Evolutionary conservation across 129 eudicot species (phyloP).

Genomic region (Flaveria brownii): DNA sequence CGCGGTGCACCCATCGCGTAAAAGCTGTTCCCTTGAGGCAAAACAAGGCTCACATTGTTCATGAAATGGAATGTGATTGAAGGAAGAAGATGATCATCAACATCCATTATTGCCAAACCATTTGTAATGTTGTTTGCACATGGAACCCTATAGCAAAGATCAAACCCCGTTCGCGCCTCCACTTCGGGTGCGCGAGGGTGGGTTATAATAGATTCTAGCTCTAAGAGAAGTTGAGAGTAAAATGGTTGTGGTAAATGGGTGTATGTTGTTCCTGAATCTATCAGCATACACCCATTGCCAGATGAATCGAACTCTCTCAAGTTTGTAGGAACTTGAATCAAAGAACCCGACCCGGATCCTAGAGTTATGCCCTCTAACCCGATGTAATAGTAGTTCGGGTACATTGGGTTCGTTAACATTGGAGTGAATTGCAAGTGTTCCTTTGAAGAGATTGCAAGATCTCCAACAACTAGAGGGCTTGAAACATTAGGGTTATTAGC

Average conservation of each 20-base stretch:
- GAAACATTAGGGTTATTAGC: constrained; percentile 76
- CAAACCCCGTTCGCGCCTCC: constrained; percentile 54
- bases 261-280: constrained; percentile 79
- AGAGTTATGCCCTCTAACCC: constrained; percentile 63
- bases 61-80: constrained; percentile 69
- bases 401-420: constrained; percentile 60
- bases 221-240: constrained; percentile 47
- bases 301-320: constrained; percentile 58
- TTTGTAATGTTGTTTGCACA: constrained; percentile 39
- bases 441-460: constrained; percentile 64
- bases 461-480: constrained; percentile 72
- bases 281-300: constrained; percentile 73
- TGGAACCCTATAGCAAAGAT: constrained; percentile 68
- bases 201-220: constrained; percentile 39
- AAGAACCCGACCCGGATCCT: constrained; percentile 33
- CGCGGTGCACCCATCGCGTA: constrained; percentile 64
- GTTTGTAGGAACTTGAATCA: constrained; percentile 50
- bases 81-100: constrained; percentile 54
- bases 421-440: constrained; percentile 66
- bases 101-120: constrained; percentile 26
- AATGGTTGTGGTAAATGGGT: constrained; percentile 75
- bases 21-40: constrained; percentile 63
- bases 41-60: constrained; percentile 58
- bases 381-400: constrained; percentile 73
- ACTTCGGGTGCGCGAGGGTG: constrained; percentile 59